A percentile compares a stretch with the other conserved stretches of the same genome.
phyloP scores from a whole-genome alignment of 345 rosid genomes.

The Aquilaria yunnanensis region DNA sequence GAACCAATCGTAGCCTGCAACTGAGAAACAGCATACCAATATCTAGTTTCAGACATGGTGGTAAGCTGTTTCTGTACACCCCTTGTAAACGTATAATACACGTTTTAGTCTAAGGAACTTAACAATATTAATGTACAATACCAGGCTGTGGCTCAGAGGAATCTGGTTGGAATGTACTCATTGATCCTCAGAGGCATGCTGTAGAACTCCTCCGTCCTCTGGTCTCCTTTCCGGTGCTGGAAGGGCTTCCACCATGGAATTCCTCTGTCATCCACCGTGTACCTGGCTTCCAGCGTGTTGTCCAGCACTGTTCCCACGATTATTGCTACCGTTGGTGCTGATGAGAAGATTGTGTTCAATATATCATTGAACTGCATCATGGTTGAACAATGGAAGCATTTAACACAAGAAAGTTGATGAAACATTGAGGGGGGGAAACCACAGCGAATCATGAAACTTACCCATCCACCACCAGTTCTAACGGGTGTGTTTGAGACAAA shows the following conservation, averaged over 20 bases:
- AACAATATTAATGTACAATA: not conserved
- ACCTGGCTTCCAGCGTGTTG: slow-evolving; percentile 61
- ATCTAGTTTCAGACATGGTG: too few relatives aligned
- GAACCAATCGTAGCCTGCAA: too few relatives aligned
- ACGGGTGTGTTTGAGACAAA: slow-evolving; percentile 63
- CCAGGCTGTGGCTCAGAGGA: slow-evolving; percentile 24
- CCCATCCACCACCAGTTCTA: slow-evolving; percentile 78
- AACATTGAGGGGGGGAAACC: not conserved
- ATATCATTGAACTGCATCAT: slow-evolving; percentile 75
- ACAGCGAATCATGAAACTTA: slow-evolving; percentile 27
- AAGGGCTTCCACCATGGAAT: slow-evolving; percentile 88
- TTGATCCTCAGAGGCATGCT: slow-evolving; percentile 50
- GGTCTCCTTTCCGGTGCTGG: slow-evolving; percentile 64
- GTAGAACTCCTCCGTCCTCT: slow-evolving; percentile 73
- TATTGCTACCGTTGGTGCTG: slow-evolving; percentile 74
- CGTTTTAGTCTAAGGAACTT: slow-evolving; percentile 15
- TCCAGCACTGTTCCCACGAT: slow-evolving; percentile 63
- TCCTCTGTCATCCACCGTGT: slow-evolving; percentile 50
- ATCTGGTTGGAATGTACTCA: slow-evolving; percentile 57
- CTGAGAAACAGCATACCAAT: too few relatives aligned
- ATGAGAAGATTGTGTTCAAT: slow-evolving; percentile 80
- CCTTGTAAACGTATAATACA: too few relatives aligned
- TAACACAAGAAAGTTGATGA: not conserved
- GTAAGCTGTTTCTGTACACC: too few relatives aligned
- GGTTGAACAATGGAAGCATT: not conserved